A percentile compares a stretch with the other conserved stretches of the same genome.
These are phyloP conservation scores for Aspergillus novoparasiticus DNA, from an alignment of 2,329 filamentous ascomycete genomes.

Conservation along the genomic window DNA sequence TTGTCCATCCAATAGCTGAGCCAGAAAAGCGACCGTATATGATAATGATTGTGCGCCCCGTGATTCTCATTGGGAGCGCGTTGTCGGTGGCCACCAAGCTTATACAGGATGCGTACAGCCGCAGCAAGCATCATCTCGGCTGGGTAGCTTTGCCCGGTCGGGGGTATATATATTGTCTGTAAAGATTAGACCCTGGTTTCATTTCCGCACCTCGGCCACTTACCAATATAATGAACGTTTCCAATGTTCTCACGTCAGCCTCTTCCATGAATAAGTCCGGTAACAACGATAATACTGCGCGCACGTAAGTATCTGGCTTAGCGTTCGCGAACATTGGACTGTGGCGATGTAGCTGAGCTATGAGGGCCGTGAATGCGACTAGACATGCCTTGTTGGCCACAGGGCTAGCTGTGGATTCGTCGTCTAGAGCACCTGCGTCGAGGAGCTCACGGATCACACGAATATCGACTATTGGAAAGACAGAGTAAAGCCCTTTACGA, in stretches of 20 bases:
- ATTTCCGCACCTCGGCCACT: not conserved
- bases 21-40: slow-evolving; percentile 30
- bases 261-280: slow-evolving; percentile 25
- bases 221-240: slow-evolving; percentile 27
- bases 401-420: slow-evolving; percentile 4
- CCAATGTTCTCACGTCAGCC: slow-evolving; percentile 23
- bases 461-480: slow-evolving; percentile 27
- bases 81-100: slow-evolving; percentile 20
- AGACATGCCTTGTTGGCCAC: slow-evolving; percentile 23
- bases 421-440: slow-evolving; percentile 16
- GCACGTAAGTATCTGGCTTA: slow-evolving; percentile 24
- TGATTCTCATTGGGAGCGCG: not conserved
- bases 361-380: slow-evolving; percentile 26
- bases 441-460: slow-evolving; percentile 18
- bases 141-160: slow-evolving; percentile 26
- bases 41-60: slow-evolving; percentile 1
- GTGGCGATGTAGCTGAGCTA: slow-evolving; percentile 25
- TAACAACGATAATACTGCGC: slow-evolving; percentile 23
- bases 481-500: slow-evolving; percentile 23
- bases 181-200: not conserved
- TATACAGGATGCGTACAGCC: slow-evolving; percentile 25
- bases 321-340: slow-evolving; percentile 23
- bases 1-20: slow-evolving; percentile 28
- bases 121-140: slow-evolving; percentile 26
- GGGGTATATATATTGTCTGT: slow-evolving; percentile 25